Evolutionary conservation across 2,329 filamentous ascomycete genomes (phyloP).

Genomic region (Mycosphaerella sp.): DNA sequence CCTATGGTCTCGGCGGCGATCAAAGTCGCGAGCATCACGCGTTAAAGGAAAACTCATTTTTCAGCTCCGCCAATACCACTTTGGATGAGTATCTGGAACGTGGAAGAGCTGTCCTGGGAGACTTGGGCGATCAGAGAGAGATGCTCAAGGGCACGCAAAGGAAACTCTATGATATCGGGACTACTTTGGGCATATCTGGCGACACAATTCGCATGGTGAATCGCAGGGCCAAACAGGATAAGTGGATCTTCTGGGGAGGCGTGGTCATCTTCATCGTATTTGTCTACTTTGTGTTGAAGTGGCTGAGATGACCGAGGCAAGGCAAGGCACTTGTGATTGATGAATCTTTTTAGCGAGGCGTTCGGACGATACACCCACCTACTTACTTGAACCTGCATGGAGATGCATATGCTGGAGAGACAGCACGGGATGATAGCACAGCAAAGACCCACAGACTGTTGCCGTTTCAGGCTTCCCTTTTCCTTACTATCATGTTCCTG

Average conservation of each 20-base stretch:
- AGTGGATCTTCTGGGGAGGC: slow-evolving; percentile 93
- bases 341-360: slow-evolving; percentile 13
- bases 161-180: slow-evolving; percentile 84
- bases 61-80: slow-evolving; percentile 71
- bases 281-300: slow-evolving; percentile 86
- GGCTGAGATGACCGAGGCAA: slow-evolving; percentile 54
- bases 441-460: neutral
- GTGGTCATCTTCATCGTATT: slow-evolving; percentile 83
- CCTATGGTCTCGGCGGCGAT: slow-evolving; percentile 33
- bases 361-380: slow-evolving; percentile 1
- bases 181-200: slow-evolving; percentile 85
- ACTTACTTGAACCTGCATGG: neutral
- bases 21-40: slow-evolving; percentile 65
- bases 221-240: slow-evolving; percentile 83
- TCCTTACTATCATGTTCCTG: neutral
- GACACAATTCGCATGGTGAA: slow-evolving; percentile 98
- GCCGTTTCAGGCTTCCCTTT: neutral
- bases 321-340: neutral
- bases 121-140: slow-evolving; percentile 83
- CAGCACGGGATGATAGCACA: slow-evolving; percentile 1
- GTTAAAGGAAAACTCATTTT: slow-evolving; percentile 83
- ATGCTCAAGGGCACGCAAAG: slow-evolving; percentile 93
- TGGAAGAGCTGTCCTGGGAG: slow-evolving; percentile 81
- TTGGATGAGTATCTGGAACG: slow-evolving; percentile 92
- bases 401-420: neutral